These are phyloP conservation scores for Sphagnurus paluster DNA, from an alignment of 1,284 basidiomycete species.

Conservation along the genomic window DNA sequence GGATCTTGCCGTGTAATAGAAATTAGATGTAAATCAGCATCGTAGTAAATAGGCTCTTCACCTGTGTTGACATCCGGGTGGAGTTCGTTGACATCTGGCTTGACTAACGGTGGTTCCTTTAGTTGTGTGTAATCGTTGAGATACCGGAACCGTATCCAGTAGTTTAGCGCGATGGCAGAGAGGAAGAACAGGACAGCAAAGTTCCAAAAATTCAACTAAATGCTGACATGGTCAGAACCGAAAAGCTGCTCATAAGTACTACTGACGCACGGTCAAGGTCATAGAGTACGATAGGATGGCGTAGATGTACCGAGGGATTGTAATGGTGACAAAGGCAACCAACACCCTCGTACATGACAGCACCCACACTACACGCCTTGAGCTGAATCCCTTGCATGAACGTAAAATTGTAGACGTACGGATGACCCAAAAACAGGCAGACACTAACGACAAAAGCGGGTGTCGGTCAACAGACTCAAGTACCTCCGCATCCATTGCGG, in stretches of 20 bases:
- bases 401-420: slow-evolving; percentile 44
- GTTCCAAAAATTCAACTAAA: slow-evolving; percentile 85
- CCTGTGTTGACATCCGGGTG: slow-evolving; percentile 86
- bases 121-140: slow-evolving; percentile 78
- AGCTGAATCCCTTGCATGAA: slow-evolving; percentile 1
- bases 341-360: slow-evolving; percentile 74
- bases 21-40: not conserved
- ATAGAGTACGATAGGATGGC: slow-evolving; percentile 84
- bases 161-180: slow-evolving; percentile 70
- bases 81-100: slow-evolving; percentile 76
- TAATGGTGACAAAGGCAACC: slow-evolving; percentile 78
- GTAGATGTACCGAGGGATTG: slow-evolving; percentile 75
- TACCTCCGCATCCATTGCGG: slow-evolving; percentile 34
- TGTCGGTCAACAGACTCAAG: slow-evolving; percentile 36
- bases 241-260: not conserved
- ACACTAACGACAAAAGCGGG: slow-evolving; percentile 73
- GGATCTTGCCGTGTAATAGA: slow-evolving; percentile 42
- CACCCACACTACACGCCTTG: slow-evolving; percentile 64
- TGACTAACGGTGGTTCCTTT: slow-evolving; percentile 81
- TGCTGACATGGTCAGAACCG: slow-evolving; percentile 1
- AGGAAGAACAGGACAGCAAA: slow-evolving; percentile 76
- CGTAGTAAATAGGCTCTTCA: slow-evolving; percentile 13
- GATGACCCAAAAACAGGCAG: slow-evolving; percentile 85
- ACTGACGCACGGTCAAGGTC: slow-evolving; percentile 72
- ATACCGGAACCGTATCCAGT: slow-evolving; percentile 83